phyloP scores from a whole-genome alignment of 139 green algal genomes.

The Chlamydomonas sphaeroides region DNA sequence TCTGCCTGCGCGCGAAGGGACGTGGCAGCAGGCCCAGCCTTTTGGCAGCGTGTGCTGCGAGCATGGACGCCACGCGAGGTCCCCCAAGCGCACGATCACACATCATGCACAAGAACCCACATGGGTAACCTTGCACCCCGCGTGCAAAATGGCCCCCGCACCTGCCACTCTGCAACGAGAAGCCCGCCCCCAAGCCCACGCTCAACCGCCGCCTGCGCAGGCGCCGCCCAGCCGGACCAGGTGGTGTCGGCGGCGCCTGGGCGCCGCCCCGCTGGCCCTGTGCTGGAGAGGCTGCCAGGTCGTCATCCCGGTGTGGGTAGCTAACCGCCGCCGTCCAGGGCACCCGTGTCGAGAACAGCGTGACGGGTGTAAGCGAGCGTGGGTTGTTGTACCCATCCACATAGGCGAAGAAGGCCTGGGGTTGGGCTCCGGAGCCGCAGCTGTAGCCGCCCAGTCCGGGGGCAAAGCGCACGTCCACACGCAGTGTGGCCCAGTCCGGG shows the following conservation, averaged over 20 bases:
- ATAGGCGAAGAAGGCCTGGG: slow-evolving; percentile 2
- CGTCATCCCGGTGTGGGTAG: too few species aligned
- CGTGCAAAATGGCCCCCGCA: neutral
- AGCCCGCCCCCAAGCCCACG: neutral
- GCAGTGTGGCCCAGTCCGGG: slow-evolving; percentile 14
- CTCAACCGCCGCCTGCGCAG: too few species aligned
- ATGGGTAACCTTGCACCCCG: too few species aligned
- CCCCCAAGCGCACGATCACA: neutral
- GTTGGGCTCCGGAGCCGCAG: neutral
- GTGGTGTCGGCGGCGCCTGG: neutral
- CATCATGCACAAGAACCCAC: neutral
- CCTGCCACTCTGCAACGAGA: neutral
- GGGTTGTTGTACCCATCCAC: slow-evolving; percentile 5
- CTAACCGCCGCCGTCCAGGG: neutral
- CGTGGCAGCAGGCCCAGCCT: neutral
- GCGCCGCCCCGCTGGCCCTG: too few species aligned
- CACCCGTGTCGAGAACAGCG: neutral
- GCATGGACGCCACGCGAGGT: neutral
- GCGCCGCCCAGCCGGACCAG: neutral
- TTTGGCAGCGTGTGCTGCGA: neutral
- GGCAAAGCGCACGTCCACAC: neutral
- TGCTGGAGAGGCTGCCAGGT: neutral
- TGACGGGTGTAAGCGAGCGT: neutral
- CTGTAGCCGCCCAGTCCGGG: neutral
- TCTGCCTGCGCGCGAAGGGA: neutral